Evolutionary conservation across 148 eudicot species (phyloP).

Genomic region (Rhododendron vialii): DNA sequence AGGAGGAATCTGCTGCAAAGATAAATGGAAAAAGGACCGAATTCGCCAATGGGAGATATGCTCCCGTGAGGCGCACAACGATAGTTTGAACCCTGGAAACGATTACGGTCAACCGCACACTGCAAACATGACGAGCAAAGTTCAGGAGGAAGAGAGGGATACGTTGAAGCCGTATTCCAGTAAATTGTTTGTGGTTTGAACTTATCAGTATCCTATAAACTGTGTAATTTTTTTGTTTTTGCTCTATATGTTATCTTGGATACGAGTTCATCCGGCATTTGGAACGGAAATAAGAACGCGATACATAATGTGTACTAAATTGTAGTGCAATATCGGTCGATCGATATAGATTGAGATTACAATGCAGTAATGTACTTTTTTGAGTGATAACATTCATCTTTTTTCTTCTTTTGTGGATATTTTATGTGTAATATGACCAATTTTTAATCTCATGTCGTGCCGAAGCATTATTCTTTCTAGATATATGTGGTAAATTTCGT

Average conservation of each 20-base stretch:
- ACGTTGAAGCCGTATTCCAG: conserved; percentile 20
- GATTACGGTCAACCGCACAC: conserved; percentile 16
- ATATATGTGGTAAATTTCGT: not conserved
- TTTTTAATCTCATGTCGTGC: not conserved
- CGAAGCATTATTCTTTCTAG: not conserved
- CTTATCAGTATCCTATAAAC: not conserved
- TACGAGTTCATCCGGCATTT: not conserved
- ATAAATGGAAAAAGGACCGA: conserved; percentile 28
- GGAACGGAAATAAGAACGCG: not conserved
- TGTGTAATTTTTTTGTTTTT: not conserved
- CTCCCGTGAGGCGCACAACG: conserved; percentile 14
- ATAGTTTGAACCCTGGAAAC: conserved; percentile 8
- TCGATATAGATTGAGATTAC: not conserved
- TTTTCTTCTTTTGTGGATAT: not conserved
- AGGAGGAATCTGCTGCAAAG: conserved; percentile 24
- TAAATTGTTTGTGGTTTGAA: not conserved
- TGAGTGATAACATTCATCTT: not conserved
- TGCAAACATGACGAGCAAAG: conserved; percentile 21
- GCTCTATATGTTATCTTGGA: not conserved
- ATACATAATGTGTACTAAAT: not conserved
- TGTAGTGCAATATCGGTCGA: not conserved
- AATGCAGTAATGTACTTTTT: not conserved
- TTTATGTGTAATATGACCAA: not conserved
- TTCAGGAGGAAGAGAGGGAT: conserved; percentile 37
- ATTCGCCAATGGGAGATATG: conserved; percentile 14